Percentiles rank a stretch among this genome's conserved stretches.
phyloP scores from a whole-genome alignment of 2,329 filamentous ascomycete species.

The Ophiostoma perfectum region DNA sequence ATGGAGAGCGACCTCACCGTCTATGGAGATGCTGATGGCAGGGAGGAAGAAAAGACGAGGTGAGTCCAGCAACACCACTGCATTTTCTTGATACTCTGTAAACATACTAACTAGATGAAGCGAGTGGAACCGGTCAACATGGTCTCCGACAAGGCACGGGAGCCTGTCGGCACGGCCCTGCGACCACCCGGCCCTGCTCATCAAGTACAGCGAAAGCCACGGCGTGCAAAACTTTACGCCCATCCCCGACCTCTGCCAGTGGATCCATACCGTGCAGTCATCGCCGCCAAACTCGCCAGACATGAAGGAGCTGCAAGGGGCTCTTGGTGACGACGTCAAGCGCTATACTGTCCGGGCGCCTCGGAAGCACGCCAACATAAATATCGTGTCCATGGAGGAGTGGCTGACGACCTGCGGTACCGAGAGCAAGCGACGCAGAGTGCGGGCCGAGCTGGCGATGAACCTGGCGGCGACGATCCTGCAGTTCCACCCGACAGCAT shows the following conservation, averaged over 20 bases:
- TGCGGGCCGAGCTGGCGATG: constrained; percentile 22
- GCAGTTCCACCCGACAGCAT: constrained; percentile 25
- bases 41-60: neutral
- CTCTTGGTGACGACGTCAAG: neutral
- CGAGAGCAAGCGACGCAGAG: constrained; percentile 22
- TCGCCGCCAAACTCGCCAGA: constrained; percentile 23
- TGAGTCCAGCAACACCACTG: neutral
- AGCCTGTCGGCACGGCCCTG: constrained; percentile 19
- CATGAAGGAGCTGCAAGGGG: constrained; percentile 10
- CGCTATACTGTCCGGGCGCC: neutral
- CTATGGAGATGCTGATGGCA: neutral
- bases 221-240: constrained; percentile 23
- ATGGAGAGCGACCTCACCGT: neutral
- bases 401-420: constrained; percentile 22
- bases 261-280: constrained; percentile 21
- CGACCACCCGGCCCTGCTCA: constrained; percentile 15
- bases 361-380: constrained; percentile 19
- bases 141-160: constrained; percentile 19
- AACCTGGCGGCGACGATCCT: constrained; percentile 25
- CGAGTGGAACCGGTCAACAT: constrained; percentile 15
- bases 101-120: neutral
- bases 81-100: too few relatives aligned
- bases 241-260: constrained; percentile 26
- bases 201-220: constrained; percentile 25
- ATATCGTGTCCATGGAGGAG: constrained; percentile 25